Evolutionary conservation across 169 alveolate genomes (phyloP).

Genomic region (Ophryocystis elektroscirrha): DNA sequence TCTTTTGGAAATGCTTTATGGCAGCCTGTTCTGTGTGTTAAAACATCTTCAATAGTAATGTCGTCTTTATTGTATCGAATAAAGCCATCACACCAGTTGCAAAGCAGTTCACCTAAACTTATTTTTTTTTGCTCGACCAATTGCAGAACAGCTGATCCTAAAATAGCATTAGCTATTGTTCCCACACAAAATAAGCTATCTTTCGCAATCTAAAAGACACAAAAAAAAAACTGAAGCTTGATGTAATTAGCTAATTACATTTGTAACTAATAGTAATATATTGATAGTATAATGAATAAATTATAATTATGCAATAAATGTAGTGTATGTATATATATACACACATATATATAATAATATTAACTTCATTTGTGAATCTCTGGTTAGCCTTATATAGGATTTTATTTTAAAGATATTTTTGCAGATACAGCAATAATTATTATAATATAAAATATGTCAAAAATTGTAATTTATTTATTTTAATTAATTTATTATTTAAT

Average conservation of each 20-base stretch:
- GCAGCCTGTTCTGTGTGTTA: slow-evolving; percentile 35
- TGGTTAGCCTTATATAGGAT: no score
- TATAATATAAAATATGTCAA: not conserved
- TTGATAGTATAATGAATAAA: not conserved
- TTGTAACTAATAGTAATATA: not conserved
- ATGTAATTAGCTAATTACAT: not conserved
- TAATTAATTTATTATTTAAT: not conserved
- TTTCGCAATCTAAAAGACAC: not conserved
- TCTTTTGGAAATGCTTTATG: slow-evolving; percentile 24
- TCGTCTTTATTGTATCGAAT: slow-evolving; percentile 32
- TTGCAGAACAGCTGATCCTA: slow-evolving; percentile 26
- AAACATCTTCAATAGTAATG: slow-evolving; percentile 26
- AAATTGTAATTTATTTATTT: not conserved
- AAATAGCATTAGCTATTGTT: slow-evolving; percentile 15
- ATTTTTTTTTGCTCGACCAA: slow-evolving; percentile 22
- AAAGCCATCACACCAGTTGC: slow-evolving; percentile 42
- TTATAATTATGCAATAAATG: not conserved
- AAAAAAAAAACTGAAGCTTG: not conserved
- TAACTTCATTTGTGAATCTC: no score
- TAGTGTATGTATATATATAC: slow-evolving; percentile 1
- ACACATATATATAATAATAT: not conserved
- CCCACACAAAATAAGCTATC: not conserved
- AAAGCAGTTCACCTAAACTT: slow-evolving; percentile 28
- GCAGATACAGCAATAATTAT: not conserved
- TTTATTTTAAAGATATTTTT: not conserved